Evolutionary conservation across 1,284 basidiomycete genomes (phyloP), one percentile per base, ranked within the genome.

Genomic region (Taiwanofungus camphoratus): DNA sequence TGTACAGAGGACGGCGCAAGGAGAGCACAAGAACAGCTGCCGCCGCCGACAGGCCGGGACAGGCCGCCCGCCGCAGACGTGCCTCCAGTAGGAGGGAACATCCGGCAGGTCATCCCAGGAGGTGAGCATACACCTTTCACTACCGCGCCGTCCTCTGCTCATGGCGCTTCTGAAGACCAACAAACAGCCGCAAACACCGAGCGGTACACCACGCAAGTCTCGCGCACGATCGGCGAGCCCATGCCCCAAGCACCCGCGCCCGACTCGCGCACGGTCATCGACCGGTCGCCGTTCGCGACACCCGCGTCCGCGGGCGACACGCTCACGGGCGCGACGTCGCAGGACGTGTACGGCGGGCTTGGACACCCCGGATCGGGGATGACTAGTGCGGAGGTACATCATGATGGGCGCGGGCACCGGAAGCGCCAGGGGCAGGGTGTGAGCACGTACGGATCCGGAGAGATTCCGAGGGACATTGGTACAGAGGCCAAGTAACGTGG

Each of bases 331-430:
- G 60, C 62, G 29, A 67, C 64, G 23, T 66, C 64, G 12, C 39
- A 54, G 39, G 61, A 63, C 48, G 60, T 68, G n/a, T 46, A 65
- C 49, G 30, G 29, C 19, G 57, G 60, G 11, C 40, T 57, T 24
- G 65, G 66, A 3, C 54, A 58, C 43, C 66, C 66, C 13, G 52
- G 52, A n/a, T 27, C 48, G 9, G 64, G 63, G 12, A 50, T 56
- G 59, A 59, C 55, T 30, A 63, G 62, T 41, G 44, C 52, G 18
- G 64, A 67, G 55, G 15, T 55, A 22, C 62, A 59, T 47, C 62
- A 64, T 41, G 60, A 64, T 38, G 65, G 64, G 2, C 33, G 53
- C 36, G 15, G 39, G 16, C 55, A 60, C 18, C 55, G 62, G 20
- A 65, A 65, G 51, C 51, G 58, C 29, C 45, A 53, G 13, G 18